Conservation (phyloP, 768 basidiomycete species). For the Cyclocybe cylindracea region DNA sequence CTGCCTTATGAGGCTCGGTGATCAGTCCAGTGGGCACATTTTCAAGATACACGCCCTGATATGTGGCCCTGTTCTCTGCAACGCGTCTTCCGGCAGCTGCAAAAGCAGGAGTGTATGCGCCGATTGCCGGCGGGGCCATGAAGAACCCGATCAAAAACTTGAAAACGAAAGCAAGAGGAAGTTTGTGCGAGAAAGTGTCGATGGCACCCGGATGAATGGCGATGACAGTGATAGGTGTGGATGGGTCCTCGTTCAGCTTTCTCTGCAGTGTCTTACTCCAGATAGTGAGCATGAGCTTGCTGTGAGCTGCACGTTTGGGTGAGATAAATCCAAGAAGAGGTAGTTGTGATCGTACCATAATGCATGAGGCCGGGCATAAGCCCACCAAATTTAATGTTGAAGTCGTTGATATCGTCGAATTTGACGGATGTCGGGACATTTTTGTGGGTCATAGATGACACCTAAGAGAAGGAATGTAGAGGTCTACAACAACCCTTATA, state of each 20-base stretch:
- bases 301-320: constrained; percentile 9
- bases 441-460: constrained; percentile 20
- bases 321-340: neutral
- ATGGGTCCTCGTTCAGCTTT: constrained; percentile 11
- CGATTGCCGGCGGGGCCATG: constrained; percentile 19
- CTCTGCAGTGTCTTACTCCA: constrained; percentile 19
- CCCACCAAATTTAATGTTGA: constrained; percentile 17
- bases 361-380: constrained; percentile 14
- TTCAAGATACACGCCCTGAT: constrained; percentile 25
- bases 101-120: constrained; percentile 28
- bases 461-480: constrained; percentile 18
- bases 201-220: constrained; percentile 28
- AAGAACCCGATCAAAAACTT: constrained; percentile 16
- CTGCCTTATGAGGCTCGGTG: constrained; percentile 6
- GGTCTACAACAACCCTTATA: constrained; percentile 35
- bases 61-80: constrained; percentile 16
- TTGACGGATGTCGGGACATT: constrained; percentile 14
- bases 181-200: constrained; percentile 28
- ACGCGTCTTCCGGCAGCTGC: constrained; percentile 28
- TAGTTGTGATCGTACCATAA: constrained; percentile 13
- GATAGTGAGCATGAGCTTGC: constrained; percentile 20
- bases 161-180: constrained; percentile 16
- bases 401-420: constrained; percentile 18
- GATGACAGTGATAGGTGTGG: constrained; percentile 20
- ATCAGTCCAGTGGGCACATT: constrained; percentile 20